phyloP scores from a whole-genome alignment of 371 early-diverging fungal species.

The Thermomucor indicae-seudaticae region DNA sequence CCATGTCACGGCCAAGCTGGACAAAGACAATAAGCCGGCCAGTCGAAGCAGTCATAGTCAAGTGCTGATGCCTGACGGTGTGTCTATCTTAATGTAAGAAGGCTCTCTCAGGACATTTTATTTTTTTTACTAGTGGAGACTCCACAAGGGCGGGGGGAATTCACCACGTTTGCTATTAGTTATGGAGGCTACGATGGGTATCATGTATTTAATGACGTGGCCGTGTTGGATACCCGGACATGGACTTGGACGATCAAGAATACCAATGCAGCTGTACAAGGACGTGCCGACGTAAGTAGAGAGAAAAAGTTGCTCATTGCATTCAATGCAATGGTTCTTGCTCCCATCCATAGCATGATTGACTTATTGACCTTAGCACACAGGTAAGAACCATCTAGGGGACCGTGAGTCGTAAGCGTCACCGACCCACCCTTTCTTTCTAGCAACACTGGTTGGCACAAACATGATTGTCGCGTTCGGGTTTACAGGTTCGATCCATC shows the following conservation, averaged over 20 bases:
- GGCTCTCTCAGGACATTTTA: background rate
- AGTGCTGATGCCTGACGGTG: constrained; percentile 36
- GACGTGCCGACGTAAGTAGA: constrained; percentile 45
- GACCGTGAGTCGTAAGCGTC: background rate
- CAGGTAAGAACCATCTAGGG: constrained; percentile 25
- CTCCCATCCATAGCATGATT: background rate
- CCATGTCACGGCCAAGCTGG: constrained; percentile 23
- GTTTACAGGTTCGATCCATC: constrained; percentile 28
- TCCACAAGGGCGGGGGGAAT: too few species aligned
- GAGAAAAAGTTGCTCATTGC: too few species aligned
- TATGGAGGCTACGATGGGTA: constrained; percentile 47
- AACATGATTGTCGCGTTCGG: constrained; percentile 49
- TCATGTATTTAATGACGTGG: constrained; percentile 43
- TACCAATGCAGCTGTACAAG: constrained; percentile 43
- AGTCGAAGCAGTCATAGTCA: constrained; percentile 41
- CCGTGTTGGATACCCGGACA: constrained; percentile 34
- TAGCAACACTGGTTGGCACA: constrained; percentile 36
- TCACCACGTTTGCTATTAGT: constrained; percentile 4
- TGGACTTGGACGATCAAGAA: constrained; percentile 46
- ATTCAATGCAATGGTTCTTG: background rate
- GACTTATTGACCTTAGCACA: constrained; percentile 29
- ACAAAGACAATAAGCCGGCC: constrained; percentile 27
- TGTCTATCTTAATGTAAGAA: constrained; percentile 36
- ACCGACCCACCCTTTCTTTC: background rate
- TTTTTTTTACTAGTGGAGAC: background rate